Evolutionary conservation across 768 basidiomycete genomes (phyloP).

Genomic region (Tubosaeta brunneosetosa): DNA sequence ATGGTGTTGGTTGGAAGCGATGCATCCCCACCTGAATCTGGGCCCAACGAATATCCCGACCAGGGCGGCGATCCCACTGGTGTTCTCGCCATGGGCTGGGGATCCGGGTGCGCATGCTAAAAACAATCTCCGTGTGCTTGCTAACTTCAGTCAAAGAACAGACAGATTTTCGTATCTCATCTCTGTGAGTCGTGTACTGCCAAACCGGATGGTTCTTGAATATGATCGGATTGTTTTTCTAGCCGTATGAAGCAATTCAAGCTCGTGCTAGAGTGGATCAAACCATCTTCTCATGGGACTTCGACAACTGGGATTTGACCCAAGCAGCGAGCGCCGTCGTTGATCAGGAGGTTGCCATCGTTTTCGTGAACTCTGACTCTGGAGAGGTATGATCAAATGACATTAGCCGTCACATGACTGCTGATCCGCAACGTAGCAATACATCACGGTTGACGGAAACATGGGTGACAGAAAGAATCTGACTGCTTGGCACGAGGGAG

Average conservation of each 20-base stretch:
- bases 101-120: slow-evolving; percentile 50
- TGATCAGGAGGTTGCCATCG: slow-evolving; percentile 60
- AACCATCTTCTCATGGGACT: slow-evolving; percentile 61
- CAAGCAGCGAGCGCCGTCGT: slow-evolving; percentile 45
- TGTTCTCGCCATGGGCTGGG: slow-evolving; percentile 90
- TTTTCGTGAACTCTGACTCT: slow-evolving; percentile 79
- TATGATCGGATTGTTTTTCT: neutral
- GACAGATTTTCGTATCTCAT: slow-evolving; percentile 75
- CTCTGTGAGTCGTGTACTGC: slow-evolving; percentile 42
- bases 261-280: slow-evolving; percentile 60
- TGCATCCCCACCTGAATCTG: slow-evolving; percentile 56
- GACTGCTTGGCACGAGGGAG: slow-evolving; percentile 35
- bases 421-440: slow-evolving; percentile 31
- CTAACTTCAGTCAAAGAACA: slow-evolving; percentile 38
- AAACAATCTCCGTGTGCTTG: neutral
- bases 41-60: slow-evolving; percentile 69
- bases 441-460: slow-evolving; percentile 57
- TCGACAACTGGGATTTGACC: slow-evolving; percentile 63
- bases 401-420: neutral
- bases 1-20: slow-evolving; percentile 62
- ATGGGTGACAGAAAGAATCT: slow-evolving; percentile 36
- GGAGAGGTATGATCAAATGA: slow-evolving; percentile 50
- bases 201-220: neutral
- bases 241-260: slow-evolving; percentile 83
- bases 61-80: slow-evolving; percentile 57